These are phyloP conservation scores for Nannochloropsis gaditana DNA, from an alignment of 108 stramenopile species.

Conservation along the genomic window DNA sequence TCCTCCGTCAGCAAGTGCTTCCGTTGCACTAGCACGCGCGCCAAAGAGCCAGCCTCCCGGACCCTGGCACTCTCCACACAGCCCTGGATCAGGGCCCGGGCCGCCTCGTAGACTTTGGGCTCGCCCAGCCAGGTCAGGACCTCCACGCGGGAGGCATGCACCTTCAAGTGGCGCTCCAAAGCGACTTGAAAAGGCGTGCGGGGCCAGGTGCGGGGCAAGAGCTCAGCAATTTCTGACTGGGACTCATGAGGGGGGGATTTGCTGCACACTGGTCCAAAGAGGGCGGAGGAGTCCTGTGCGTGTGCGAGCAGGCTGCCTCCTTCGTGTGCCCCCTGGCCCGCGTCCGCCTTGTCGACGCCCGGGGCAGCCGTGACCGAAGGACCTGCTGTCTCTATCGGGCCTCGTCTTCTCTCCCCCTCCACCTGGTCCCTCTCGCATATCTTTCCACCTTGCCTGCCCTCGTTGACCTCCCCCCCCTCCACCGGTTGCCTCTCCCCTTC, in stretches of 20 bases:
- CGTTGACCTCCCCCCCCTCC: neutral
- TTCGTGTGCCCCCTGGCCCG: neutral
- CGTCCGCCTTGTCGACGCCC: neutral
- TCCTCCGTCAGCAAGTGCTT: conserved; percentile 17
- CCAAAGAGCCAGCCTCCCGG: neutral
- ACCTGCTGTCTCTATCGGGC: neutral
- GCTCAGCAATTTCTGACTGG: neutral
- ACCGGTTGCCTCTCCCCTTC: neutral
- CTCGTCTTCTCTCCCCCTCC: neutral
- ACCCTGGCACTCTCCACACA: neutral
- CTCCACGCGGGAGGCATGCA: neutral
- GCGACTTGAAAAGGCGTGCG: neutral
- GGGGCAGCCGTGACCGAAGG: neutral
- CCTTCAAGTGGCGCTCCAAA: neutral
- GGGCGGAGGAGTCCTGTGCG: neutral
- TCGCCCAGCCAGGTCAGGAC: neutral
- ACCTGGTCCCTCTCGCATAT: neutral
- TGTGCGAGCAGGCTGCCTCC: neutral
- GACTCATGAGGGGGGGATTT: neutral
- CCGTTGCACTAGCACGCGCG: neutral
- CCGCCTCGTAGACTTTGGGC: neutral
- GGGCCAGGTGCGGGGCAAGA: neutral
- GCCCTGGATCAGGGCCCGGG: neutral
- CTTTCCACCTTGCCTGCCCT: neutral
- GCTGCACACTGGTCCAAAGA: no score